Conservation (phyloP, 768 basidiomycete genomes). For the Leccinum broughii region DNA sequence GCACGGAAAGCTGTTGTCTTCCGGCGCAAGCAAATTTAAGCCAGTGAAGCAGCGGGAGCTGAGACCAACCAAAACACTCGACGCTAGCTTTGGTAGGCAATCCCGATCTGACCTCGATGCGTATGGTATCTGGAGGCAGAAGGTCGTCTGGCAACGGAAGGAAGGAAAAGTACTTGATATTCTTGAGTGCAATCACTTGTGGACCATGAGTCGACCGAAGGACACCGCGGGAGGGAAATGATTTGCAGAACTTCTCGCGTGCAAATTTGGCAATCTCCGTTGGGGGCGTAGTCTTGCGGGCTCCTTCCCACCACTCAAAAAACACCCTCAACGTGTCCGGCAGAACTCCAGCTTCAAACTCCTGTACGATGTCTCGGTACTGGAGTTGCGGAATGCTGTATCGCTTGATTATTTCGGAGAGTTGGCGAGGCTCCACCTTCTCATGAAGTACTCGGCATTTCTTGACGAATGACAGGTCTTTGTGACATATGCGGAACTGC, state of each 20-base stretch:
- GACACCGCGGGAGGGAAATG: conserved; percentile 49
- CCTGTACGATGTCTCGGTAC: conserved; percentile 9
- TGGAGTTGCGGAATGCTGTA: conserved; percentile 9
- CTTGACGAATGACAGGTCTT: conserved; percentile 10
- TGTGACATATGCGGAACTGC: conserved; percentile 8
- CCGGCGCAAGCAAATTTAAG: conserved; percentile 56
- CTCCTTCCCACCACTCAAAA: conserved; percentile 14
- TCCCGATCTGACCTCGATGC: conserved; percentile 57
- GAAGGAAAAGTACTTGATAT: conserved; percentile 52
- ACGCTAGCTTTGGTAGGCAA: conserved; percentile 42
- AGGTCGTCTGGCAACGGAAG: conserved; percentile 74
- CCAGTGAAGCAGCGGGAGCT: conserved; percentile 74
- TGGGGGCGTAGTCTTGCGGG: neutral
- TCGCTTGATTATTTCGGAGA: conserved; percentile 4
- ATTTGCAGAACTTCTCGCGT: conserved; percentile 1
- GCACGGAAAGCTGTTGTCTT: conserved; percentile 2
- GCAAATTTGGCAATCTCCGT: neutral
- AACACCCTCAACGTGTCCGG: conserved; percentile 10
- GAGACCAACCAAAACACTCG: conserved; percentile 71
- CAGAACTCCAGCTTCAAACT: conserved; percentile 13
- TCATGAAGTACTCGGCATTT: conserved; percentile 7
- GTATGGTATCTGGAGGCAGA: conserved; percentile 71
- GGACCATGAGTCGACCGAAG: conserved; percentile 1
- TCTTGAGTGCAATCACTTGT: conserved; percentile 44
- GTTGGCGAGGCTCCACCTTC: conserved; percentile 1